Conservation (phyloP, 768 basidiomycete species). For the Boletellus emodensis region DNA sequence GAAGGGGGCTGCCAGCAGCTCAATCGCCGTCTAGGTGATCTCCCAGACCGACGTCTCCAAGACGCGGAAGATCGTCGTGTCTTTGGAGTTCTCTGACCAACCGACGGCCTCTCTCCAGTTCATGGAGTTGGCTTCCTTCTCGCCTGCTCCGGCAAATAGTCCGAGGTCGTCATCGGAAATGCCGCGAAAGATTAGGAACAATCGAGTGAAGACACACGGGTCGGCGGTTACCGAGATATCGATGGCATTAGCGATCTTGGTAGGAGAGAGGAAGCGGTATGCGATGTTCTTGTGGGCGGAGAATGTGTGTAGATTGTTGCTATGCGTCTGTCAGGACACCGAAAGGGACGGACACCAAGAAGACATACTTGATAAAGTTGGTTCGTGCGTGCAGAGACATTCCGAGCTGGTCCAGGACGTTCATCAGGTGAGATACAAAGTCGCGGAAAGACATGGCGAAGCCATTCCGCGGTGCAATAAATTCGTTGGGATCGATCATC, state of each 20-base stretch:
- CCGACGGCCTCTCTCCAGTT: constrained; percentile 82
- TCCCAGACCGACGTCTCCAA: constrained; percentile 79
- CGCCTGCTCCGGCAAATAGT: constrained; percentile 71
- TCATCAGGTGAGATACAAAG: constrained; percentile 76
- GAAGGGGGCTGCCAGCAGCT: constrained; percentile 19
- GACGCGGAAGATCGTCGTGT: constrained; percentile 68
- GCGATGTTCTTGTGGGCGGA: constrained; percentile 81
- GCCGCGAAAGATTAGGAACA: constrained; percentile 85
- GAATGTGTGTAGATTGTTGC: constrained; percentile 74
- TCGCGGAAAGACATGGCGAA: constrained; percentile 81
- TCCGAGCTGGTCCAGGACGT: constrained; percentile 80
- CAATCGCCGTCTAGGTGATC: constrained; percentile 40
- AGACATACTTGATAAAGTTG: constrained; percentile 69
- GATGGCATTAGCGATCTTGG: constrained; percentile 78
- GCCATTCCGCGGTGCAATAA: constrained; percentile 77
- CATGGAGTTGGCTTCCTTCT: constrained; percentile 77
- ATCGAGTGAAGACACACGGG: constrained; percentile 75
- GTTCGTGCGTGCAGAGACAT: constrained; percentile 81
- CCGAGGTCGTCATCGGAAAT: constrained; percentile 76
- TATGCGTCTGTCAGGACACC: constrained; percentile 25
- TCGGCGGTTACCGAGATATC: constrained; percentile 82
- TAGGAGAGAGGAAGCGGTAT: constrained; percentile 80
- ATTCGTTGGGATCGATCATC: constrained; percentile 75
- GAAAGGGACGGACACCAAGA: neutral
- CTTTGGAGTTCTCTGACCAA: constrained; percentile 80